phyloP scores from a whole-genome alignment of 768 basidiomycete species.

The Termitomyces sp. region DNA sequence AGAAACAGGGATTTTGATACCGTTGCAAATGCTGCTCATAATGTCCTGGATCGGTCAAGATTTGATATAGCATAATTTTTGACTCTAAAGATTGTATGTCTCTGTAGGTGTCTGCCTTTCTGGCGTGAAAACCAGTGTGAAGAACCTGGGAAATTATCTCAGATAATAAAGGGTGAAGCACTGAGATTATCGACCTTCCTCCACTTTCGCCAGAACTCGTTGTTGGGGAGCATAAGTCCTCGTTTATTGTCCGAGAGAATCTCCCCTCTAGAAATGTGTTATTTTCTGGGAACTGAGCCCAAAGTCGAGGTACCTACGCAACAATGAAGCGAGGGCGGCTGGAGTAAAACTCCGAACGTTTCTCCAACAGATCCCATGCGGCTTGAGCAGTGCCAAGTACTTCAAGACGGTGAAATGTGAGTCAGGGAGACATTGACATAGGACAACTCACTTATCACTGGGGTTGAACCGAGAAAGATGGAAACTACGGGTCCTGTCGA shows the following conservation, averaged over 20 bases:
- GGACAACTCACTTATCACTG: constrained; percentile 30
- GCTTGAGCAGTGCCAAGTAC: constrained; percentile 42
- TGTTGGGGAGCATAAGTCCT: constrained; percentile 41
- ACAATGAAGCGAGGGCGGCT: constrained; percentile 43
- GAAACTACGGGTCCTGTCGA: constrained; percentile 34
- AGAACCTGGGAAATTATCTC: constrained; percentile 26
- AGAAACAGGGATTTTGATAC: constrained; percentile 11
- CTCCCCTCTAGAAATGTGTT: constrained; percentile 26
- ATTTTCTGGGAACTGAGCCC: neutral
- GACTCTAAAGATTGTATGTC: constrained; percentile 47
- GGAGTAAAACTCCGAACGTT: constrained; percentile 40
- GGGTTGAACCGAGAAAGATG: constrained; percentile 35
- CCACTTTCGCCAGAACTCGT: constrained; percentile 40
- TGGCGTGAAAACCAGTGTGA: constrained; percentile 36
- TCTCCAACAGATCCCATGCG: constrained; percentile 43
- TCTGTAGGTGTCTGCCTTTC: constrained; percentile 36
- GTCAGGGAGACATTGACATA: too few species aligned
- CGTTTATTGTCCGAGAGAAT: constrained; percentile 42
- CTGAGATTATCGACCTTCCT: constrained; percentile 28
- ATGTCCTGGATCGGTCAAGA: constrained; percentile 31
- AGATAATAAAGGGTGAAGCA: neutral
- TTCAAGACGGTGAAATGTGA: constrained; percentile 6
- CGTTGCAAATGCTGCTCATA: constrained; percentile 37
- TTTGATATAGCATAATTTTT: constrained; percentile 34
- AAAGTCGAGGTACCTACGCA: constrained; percentile 20